Percentiles rank a stretch among this genome's conserved stretches.
These are phyloP conservation scores for Pichia deserticola DNA, from an alignment of 805 yeast species.

Conservation along the genomic window DNA sequence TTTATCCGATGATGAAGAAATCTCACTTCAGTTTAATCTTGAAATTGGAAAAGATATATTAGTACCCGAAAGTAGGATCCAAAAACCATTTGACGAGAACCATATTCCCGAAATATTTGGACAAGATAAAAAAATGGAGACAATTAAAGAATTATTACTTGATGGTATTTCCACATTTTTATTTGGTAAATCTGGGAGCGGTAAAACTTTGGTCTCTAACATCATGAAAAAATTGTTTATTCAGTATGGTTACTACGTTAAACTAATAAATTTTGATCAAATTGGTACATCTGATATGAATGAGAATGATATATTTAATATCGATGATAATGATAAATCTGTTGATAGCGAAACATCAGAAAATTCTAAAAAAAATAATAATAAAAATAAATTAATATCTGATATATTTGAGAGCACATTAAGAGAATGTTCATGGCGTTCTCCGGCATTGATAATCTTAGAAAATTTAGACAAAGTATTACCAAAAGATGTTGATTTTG, in stretches of 20 bases:
- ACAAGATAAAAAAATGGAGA: constrained; percentile 37
- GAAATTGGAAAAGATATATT: constrained; percentile 46
- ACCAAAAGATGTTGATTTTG: constrained; percentile 52
- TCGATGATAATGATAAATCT: not conserved
- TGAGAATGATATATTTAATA: constrained; percentile 12
- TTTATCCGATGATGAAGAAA: not conserved
- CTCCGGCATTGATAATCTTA: constrained; percentile 66
- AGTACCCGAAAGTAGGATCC: constrained; percentile 35
- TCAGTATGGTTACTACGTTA: constrained; percentile 38
- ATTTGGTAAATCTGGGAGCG: constrained; percentile 74
- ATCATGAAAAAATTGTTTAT: constrained; percentile 34
- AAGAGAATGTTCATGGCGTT: constrained; percentile 50
- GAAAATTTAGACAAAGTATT: constrained; percentile 74
- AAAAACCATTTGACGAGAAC: constrained; percentile 1
- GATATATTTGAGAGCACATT: constrained; percentile 42
- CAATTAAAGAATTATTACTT: constrained; percentile 33
- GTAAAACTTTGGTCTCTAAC: constrained; percentile 56
- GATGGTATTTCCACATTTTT: constrained; percentile 48
- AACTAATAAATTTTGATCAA: constrained; percentile 29
- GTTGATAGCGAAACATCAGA: not conserved
- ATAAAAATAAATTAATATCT: constrained; percentile 17
- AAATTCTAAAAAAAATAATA: constrained; percentile 1
- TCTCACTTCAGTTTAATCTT: constrained; percentile 29
- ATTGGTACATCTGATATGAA: constrained; percentile 50
- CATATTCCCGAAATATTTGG: constrained; percentile 43